Base-by-base conservation (phyloP, 768 basidiomycete species). In the Kwoniella dendrophila region DNA sequence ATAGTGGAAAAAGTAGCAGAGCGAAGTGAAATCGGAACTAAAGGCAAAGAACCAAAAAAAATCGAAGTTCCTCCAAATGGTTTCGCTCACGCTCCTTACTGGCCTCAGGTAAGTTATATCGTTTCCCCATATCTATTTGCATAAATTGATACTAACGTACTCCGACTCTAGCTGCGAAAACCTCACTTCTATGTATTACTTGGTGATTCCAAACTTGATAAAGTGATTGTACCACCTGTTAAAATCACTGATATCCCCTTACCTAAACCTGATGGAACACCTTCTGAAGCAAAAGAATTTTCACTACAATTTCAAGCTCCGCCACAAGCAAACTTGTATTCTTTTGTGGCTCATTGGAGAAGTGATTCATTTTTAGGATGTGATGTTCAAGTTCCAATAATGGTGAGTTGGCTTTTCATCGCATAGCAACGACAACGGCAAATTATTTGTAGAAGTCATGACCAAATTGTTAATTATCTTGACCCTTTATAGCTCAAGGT, bases 291-390 rank as follows among this genome's bases (percentile, higher is more conserved):
- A 4, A 64, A 68, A 48, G 62, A 75, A 63, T 94, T 92, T 83
- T 91, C 90, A 79, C 81, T 96, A 44, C 90, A 92, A 75, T 97
- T 98, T 85, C 94, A 96, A 76, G 93, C 91, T 3, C 96, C 96
- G 5, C 88, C 87, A 24, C 85, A 84, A 49, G 83, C 87, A 1
- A 93, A 92, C 18, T 73, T 89, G 47, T 92, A 93, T 78, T 89
- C 89, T 8, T 97, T 96, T 88, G 91, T 89, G 67, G 83, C 90
- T 1, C 87, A 88, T 72, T 80, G 95, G 41, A 81, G 91, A 63
- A 92, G 90, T 78, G 95, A 98, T 79, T 91, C 91, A 0, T 89
- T 88, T 71, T 84, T 94, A 8, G 91, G 90, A 5, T 89, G 89
- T 64, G 92, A 95, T 69, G 83, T 84, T 11, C 81, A 83, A 48